A percentile compares a stretch with the other conserved stretches of the same genome.
These are phyloP conservation scores for Pulveroboletus sp. DNA, from an alignment of 768 basidiomycete species.

Conservation along the genomic window DNA sequence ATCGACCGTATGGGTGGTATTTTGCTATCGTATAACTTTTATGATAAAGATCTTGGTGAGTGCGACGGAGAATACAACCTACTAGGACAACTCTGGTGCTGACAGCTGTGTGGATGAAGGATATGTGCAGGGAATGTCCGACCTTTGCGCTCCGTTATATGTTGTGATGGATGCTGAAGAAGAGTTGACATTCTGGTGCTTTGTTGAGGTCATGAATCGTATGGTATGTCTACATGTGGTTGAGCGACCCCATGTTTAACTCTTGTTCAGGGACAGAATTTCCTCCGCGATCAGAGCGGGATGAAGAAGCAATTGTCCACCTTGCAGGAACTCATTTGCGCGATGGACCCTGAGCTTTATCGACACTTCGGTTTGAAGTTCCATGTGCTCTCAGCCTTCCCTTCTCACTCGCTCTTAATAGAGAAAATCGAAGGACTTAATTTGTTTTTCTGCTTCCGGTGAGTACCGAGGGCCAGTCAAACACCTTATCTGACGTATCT, in stretches of 20 bases:
- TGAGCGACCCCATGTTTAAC: constrained; percentile 3
- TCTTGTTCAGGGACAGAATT: constrained; percentile 77
- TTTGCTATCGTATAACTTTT: constrained; percentile 87
- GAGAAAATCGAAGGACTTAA: constrained; percentile 88
- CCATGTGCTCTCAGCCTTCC: not conserved
- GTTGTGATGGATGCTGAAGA: constrained; percentile 88
- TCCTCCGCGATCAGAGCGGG: constrained; percentile 92
- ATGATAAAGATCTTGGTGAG: constrained; percentile 82
- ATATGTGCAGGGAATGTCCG: constrained; percentile 99
- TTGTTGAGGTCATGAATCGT: constrained; percentile 90
- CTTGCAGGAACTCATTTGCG: constrained; percentile 82
- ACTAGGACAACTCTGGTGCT: constrained; percentile 2
- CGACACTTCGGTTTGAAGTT: constrained; percentile 67
- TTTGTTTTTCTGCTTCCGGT: constrained; percentile 98
- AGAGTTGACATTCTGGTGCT: constrained; percentile 93
- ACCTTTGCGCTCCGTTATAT: constrained; percentile 90
- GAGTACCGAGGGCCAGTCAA: constrained; percentile 23
- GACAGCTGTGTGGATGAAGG: constrained; percentile 42
- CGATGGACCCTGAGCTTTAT: constrained; percentile 96
- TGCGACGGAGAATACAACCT: constrained; percentile 6
- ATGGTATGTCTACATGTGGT: constrained; percentile 58
- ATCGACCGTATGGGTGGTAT: constrained; percentile 84
- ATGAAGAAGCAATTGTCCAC: constrained; percentile 94
- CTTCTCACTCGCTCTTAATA: constrained; percentile 33
- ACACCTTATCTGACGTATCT: not conserved